Evolutionary conservation across 2,329 filamentous ascomycete species (phyloP), one percentile per base, ranked within the genome.

Genomic region (Myotisia sp.): DNA sequence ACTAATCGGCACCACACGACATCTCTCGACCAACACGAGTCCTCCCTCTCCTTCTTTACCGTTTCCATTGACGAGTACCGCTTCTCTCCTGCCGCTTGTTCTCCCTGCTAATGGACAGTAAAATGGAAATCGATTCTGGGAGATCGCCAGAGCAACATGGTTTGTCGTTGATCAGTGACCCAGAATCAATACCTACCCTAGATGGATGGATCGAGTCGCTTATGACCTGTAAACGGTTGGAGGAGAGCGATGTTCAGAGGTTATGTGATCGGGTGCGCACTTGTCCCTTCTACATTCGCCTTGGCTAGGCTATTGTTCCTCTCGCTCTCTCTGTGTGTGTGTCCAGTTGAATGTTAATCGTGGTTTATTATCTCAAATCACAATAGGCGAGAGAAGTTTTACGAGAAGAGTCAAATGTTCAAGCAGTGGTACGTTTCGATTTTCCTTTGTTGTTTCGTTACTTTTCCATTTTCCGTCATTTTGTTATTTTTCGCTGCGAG

Each of bases 141-240:
- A 82, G 86, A 63, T 76, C 80, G 52, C 81, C 85, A 45, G 76
- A 80, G 56, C 71, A 74, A 45, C 72, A 82, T 56, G 79, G 79
- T 54, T 63, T 93, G 49, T 74, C 79, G 40, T 74, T 84, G 33
- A 67, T 75, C 37, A 71, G 75, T 52, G 90, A 95, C 65, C 81
- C 87, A 37, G 77, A 86, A 41, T 83, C 85, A 48, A 90, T 93
- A 66, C 76, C 81, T 42, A 93, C 84, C 41, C 71, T 98, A 44
- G 90, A 98, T 58, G 85, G 86, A 54, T 98, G 90, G 90, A 95
- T 98, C 57, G 87, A 94, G 70, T 86, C 73, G 66, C 70, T 98
- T 63, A 95, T 98, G 87, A 76, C 65, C 56, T 98, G 90, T 80
- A 98, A 98, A 69, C 90, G 95, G 71, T 71, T 98, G 60, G 76